Evolutionary conservation across 768 basidiomycete species (phyloP).

Genomic region (Auriculariales sp.): DNA sequence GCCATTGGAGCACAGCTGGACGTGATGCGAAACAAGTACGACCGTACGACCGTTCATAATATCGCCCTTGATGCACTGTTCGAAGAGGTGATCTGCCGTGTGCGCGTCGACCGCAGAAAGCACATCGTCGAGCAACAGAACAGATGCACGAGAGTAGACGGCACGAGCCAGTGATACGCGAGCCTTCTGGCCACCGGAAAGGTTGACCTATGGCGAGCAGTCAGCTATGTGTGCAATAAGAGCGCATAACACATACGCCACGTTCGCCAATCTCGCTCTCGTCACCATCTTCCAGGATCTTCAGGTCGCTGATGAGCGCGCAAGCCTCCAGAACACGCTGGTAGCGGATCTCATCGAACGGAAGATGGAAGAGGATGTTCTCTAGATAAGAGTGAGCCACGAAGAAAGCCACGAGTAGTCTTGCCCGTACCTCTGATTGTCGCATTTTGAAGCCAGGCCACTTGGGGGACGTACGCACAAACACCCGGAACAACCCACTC

Average conservation of each 20-base stretch:
- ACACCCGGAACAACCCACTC: conserved; percentile 68
- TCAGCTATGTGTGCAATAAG: conserved; percentile 50
- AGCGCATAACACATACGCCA: conserved; percentile 38
- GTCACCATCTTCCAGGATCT: conserved; percentile 56
- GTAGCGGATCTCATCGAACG: conserved; percentile 61
- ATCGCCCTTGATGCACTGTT: conserved; percentile 66
- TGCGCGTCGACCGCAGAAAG: conserved; percentile 64
- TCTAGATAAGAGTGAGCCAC: conserved; percentile 21
- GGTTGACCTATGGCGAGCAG: conserved; percentile 19
- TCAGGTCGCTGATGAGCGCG: conserved; percentile 48
- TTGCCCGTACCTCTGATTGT: conserved; percentile 29
- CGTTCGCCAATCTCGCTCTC: conserved; percentile 7
- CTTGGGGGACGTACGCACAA: conserved; percentile 71
- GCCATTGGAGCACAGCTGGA: conserved; percentile 70
- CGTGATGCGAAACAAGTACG: conserved; percentile 87
- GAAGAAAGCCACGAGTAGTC: no score
- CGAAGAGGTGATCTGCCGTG: conserved; percentile 70
- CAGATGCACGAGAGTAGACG: conserved; percentile 75
- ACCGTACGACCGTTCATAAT: conserved; percentile 68
- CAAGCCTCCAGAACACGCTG: conserved; percentile 38
- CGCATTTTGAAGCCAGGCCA: conserved; percentile 19
- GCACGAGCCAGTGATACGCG: conserved; percentile 71
- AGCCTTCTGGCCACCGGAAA: conserved; percentile 36
- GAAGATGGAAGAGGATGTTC: conserved; percentile 72
- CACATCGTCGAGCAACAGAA: conserved; percentile 77